Evolutionary conservation across 768 basidiomycete species (phyloP).

Genomic region (Suillus lakei): DNA sequence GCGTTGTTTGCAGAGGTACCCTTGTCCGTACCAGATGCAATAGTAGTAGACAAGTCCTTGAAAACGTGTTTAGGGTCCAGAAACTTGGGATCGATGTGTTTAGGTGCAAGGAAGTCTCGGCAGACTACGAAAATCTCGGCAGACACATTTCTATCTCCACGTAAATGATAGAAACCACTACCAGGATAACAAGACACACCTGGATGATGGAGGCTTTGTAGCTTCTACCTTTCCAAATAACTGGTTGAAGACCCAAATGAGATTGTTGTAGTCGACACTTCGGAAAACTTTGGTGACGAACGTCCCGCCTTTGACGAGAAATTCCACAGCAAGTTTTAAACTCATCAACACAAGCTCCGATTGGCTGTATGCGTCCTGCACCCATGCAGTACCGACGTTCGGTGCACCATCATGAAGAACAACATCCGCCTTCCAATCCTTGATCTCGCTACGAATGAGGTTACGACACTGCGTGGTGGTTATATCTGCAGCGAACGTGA

Average conservation of each 20-base stretch:
- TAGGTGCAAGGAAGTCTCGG: slow-evolving; percentile 91
- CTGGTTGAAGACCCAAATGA: slow-evolving; percentile 99
- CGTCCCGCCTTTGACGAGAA: slow-evolving; percentile 89
- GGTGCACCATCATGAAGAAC: slow-evolving; percentile 99
- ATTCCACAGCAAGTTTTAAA: slow-evolving; percentile 94
- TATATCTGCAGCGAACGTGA: slow-evolving; percentile 93
- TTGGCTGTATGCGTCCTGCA: slow-evolving; percentile 97
- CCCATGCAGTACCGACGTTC: slow-evolving; percentile 99
- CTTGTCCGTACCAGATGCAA: slow-evolving; percentile 50
- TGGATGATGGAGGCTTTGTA: slow-evolving; percentile 96
- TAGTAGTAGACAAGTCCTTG: slow-evolving; percentile 75
- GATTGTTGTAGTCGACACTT: slow-evolving; percentile 96
- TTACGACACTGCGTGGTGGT: slow-evolving; percentile 91
- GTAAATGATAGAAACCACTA: background rate
- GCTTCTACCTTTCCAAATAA: slow-evolving; percentile 96
- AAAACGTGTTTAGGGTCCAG: slow-evolving; percentile 98
- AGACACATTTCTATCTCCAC: slow-evolving; percentile 81
- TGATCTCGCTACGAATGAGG: slow-evolving; percentile 83
- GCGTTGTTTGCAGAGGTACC: slow-evolving; percentile 66
- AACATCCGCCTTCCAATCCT: slow-evolving; percentile 99
- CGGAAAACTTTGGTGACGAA: slow-evolving; percentile 99
- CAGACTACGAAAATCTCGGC: slow-evolving; percentile 99
- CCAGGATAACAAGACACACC: slow-evolving; percentile 50
- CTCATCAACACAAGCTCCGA: slow-evolving; percentile 96
- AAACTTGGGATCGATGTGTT: slow-evolving; percentile 96